Base-by-base conservation (phyloP, 257 asterid species). In the Datura wrightii region DNA sequence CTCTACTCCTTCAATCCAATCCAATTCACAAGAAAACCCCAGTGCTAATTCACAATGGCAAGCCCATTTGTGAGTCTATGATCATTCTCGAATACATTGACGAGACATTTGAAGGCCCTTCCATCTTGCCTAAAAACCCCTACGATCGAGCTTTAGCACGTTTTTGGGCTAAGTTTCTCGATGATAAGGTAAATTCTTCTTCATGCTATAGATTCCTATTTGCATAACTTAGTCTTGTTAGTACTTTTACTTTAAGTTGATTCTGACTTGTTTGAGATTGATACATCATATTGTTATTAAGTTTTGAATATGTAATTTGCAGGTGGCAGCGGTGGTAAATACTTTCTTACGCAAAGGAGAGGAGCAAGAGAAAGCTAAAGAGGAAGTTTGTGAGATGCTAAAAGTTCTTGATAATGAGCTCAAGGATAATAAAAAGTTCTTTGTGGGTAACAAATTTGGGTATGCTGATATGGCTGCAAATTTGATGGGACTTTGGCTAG, bases 311-410 rank as follows among this genome's bases (percentile, higher is more conserved):
- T 24, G 31, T 24, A 24, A 3, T 56, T 7, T 60, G 67, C 67
- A 60, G 67, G 11, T 24, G 18, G 5, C 16, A 1, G 9, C 79
- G 62, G 7, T 82, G 46, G 5, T 3, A 46, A 44, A 82, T 1
- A 14, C 62, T 62, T 44, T 70, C 39, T 18, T 55, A 13, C 5
- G 70, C 5, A 36, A 2, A 24, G 84, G 79, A 7, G 84, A 82
- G 46, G 79, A 60, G 48, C 62, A 62, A 42, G 79, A 82, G 62
- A 82, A 46, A 72, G 79, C 1, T 24, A 66, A 82, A 78, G 67
- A 66, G 55, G 55, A 82, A 66, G 56, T 71, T 42, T 14, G 15
- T 1, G 80, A 37, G 62, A 58, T 31, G 42, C 54, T 66, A n/a
- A 66, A 66, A 66, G 39, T 50, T 50, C 67, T 65, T 34, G 55